Percentiles rank a stretch among this genome's conserved stretches.
phyloP scores from a whole-genome alignment of 192 early-diverging fungal species.

The Mortierella hygrophila region DNA sequence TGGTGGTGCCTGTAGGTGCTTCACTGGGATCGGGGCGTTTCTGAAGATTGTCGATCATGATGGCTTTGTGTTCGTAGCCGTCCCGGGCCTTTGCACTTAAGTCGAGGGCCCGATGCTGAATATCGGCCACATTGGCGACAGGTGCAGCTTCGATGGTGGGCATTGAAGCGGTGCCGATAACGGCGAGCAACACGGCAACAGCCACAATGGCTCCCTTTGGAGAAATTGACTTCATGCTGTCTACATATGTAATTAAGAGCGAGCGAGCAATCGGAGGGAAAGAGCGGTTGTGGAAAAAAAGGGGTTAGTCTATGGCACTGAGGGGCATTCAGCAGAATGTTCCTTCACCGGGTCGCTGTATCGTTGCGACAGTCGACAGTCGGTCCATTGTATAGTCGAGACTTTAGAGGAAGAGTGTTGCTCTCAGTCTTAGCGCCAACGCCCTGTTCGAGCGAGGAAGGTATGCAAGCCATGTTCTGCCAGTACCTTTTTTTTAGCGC shows the following conservation, averaged over 20 bases:
- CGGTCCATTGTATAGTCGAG: neutral
- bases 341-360: neutral
- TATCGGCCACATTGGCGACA: neutral
- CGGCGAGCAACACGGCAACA: conserved; percentile 17
- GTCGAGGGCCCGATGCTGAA: neutral
- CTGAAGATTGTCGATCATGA: neutral
- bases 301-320: neutral
- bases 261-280: neutral
- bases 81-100: neutral
- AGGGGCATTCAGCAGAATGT: neutral
- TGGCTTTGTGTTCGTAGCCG: neutral
- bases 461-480: neutral
- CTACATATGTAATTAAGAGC: neutral
- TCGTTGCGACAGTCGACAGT: neutral
- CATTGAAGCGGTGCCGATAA: conserved; percentile 24
- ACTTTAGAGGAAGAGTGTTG: neutral
- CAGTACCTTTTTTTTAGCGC: neutral
- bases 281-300: neutral
- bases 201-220: conserved; percentile 22
- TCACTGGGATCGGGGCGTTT: neutral
- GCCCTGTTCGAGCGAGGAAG: neutral
- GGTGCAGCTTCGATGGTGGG: conserved; percentile 22
- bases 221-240: conserved; percentile 27
- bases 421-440: neutral
- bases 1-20: neutral